A percentile compares a stretch with the other conserved stretches of the same genome.
Evolutionary conservation across 2,329 filamentous ascomycete genomes (phyloP).

Genomic region (Rhynchosporium agropyri): DNA sequence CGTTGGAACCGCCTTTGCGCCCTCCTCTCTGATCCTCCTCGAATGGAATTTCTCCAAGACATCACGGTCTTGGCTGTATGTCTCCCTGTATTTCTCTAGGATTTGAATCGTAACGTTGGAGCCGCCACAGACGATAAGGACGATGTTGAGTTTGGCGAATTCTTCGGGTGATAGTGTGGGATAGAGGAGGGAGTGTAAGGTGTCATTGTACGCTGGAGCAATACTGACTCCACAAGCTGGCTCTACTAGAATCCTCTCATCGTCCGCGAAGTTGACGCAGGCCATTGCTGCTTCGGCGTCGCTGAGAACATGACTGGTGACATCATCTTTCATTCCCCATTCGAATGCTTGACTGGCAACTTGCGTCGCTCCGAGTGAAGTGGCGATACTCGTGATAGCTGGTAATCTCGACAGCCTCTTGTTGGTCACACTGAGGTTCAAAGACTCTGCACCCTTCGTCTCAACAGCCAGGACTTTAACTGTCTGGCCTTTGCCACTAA

Average conservation of each 20-base stretch:
- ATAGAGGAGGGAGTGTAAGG: constrained; percentile 64
- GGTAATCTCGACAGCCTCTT: constrained; percentile 63
- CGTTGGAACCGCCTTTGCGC: neutral
- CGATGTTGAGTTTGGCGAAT: constrained; percentile 69
- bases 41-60: constrained; percentile 16
- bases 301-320: constrained; percentile 49
- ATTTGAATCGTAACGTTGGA: constrained; percentile 66
- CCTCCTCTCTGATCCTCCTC: constrained; percentile 12
- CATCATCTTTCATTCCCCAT: constrained; percentile 49
- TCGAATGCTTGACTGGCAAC: constrained; percentile 70
- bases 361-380: constrained; percentile 68
- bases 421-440: constrained; percentile 63
- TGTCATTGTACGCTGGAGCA: constrained; percentile 65
- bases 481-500: constrained; percentile 1
- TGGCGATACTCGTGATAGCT: constrained; percentile 75
- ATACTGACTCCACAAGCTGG: constrained; percentile 82
- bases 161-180: constrained; percentile 55
- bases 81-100: constrained; percentile 55
- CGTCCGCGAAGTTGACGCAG: constrained; percentile 76
- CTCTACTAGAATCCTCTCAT: constrained; percentile 81
- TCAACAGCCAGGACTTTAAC: constrained; percentile 70
- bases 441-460: constrained; percentile 72
- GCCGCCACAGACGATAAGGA: constrained; percentile 84
- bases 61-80: constrained; percentile 23
- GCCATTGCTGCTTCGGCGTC: constrained; percentile 81